These are phyloP conservation scores for Crithidia expoeki DNA, from an alignment of 208 protist genomes.

Conservation along the genomic window DNA sequence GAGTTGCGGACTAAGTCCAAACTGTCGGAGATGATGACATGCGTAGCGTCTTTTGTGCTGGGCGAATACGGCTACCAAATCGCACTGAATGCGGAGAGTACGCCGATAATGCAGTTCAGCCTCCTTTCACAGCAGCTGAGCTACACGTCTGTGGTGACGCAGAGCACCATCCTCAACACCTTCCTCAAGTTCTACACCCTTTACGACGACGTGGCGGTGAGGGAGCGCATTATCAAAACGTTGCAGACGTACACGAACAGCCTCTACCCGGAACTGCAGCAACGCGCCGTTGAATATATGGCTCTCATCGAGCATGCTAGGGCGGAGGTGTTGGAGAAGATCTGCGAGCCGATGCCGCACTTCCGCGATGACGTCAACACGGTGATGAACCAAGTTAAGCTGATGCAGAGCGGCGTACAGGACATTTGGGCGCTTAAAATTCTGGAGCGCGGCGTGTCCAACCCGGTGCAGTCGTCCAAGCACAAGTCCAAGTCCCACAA, in stretches of 20 bases:
- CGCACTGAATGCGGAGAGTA: constrained; percentile 88
- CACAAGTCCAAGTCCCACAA: constrained; percentile 16
- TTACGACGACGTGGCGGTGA: constrained; percentile 86
- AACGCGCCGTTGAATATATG: constrained; percentile 96
- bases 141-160: constrained; percentile 64
- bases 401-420: constrained; percentile 30
- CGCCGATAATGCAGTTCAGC: constrained; percentile 83
- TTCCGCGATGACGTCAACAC: constrained; percentile 53
- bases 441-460: constrained; percentile 29
- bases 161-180: constrained; percentile 93
- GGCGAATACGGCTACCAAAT: constrained; percentile 98
- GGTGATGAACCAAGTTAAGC: constrained; percentile 41
- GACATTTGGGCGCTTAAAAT: constrained; percentile 54
- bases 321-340: constrained; percentile 61
- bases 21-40: constrained; percentile 54
- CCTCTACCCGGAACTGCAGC: constrained; percentile 97
- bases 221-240: constrained; percentile 75
- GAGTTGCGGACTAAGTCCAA: constrained; percentile 47
- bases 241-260: constrained; percentile 65
- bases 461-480: constrained; percentile 6
- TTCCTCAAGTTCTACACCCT: constrained; percentile 97
- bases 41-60: constrained; percentile 93
- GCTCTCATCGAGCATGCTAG: constrained; percentile 75
- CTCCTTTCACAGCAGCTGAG: constrained; percentile 81
- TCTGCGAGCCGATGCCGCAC: constrained; percentile 76